Evolutionary conservation across 75 land plant genomes (phyloP).

Genomic region (Selaginella moellendorffii): DNA sequence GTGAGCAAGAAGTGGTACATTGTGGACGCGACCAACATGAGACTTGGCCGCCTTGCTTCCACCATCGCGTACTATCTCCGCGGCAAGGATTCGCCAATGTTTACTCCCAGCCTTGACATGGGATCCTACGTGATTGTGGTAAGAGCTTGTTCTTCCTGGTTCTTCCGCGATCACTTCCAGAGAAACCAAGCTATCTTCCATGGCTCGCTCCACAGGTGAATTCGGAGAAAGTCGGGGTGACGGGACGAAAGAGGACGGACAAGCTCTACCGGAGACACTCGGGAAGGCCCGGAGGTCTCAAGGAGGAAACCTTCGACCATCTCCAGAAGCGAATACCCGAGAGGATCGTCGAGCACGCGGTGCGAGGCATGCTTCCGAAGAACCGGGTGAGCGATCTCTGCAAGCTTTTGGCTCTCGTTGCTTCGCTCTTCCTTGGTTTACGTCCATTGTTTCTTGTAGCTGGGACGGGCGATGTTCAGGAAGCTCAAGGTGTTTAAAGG

Average conservation of each 20-base stretch:
- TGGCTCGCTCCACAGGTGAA: conserved; percentile 38
- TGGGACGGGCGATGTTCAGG: conserved; percentile 69
- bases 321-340: conserved; percentile 89
- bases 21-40: conserved; percentile 89
- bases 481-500: conserved; percentile 93
- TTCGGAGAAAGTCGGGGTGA: conserved; percentile 88
- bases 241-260: conserved; percentile 75
- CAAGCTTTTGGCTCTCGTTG: not conserved
- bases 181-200: too few species aligned
- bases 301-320: conserved; percentile 71
- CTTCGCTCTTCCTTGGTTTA: not conserved
- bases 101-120: conserved; percentile 92
- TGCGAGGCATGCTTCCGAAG: conserved; percentile 94
- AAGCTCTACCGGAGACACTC: conserved; percentile 90
- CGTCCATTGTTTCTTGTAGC: conserved; percentile 27
- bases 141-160: conserved; percentile 16
- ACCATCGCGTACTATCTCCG: conserved; percentile 80
- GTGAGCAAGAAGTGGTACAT: conserved; percentile 75
- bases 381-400: conserved; percentile 43
- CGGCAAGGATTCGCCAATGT: conserved; percentile 69
- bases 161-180: too few species aligned
- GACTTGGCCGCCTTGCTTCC: conserved; percentile 77
- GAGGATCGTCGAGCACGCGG: conserved; percentile 90
- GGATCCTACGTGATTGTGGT: conserved; percentile 96
- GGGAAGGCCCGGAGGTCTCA: conserved; percentile 97